Conservation (phyloP, 768 basidiomycete species). For the Porpolomopsis calyptriformis region DNA sequence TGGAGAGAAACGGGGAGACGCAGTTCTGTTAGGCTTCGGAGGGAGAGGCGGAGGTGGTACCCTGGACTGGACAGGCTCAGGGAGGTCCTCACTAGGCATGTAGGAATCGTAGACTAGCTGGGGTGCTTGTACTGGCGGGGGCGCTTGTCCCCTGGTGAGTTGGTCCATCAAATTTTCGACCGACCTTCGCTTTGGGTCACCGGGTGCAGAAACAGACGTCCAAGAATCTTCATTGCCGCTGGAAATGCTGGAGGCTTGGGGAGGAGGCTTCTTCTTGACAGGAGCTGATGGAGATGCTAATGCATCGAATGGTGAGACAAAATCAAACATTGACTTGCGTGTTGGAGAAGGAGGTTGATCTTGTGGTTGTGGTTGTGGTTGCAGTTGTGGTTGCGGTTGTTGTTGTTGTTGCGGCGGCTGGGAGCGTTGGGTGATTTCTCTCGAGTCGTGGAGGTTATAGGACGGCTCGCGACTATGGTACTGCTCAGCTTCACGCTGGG, state of each 20-base stretch:
- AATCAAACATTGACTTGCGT: slow-evolving; percentile 78
- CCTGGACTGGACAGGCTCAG: slow-evolving; percentile 34
- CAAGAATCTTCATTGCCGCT: slow-evolving; percentile 52
- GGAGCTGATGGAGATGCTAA: slow-evolving; percentile 39
- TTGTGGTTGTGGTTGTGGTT: slow-evolving; percentile 21
- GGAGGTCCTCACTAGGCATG: slow-evolving; percentile 32
- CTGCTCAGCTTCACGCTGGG: slow-evolving; percentile 36
- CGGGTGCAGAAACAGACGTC: slow-evolving; percentile 27
- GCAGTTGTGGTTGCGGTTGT: slow-evolving; percentile 13
- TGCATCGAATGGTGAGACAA: slow-evolving; percentile 76
- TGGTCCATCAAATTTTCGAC: slow-evolving; percentile 76
- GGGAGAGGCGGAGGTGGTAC: slow-evolving; percentile 56
- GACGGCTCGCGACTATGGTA: slow-evolving; percentile 18
- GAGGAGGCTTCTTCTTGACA: slow-evolving; percentile 62
- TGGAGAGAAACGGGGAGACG: slow-evolving; percentile 56
- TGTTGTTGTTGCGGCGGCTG: slow-evolving; percentile 33
- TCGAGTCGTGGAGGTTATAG: slow-evolving; percentile 34
- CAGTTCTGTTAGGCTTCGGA: slow-evolving; percentile 41
- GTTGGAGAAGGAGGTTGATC: slow-evolving; percentile 54
- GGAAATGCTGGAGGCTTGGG: slow-evolving; percentile 30
- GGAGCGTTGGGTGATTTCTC: slow-evolving; percentile 30
- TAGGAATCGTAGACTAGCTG: slow-evolving; percentile 38
- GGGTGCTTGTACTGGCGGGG: slow-evolving; percentile 25
- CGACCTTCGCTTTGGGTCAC: slow-evolving; percentile 67
- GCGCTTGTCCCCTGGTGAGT: slow-evolving; percentile 42